Evolutionary conservation across 768 basidiomycete genomes (phyloP), one percentile per base, ranked within the genome.

Genomic region (Boletellus ananas): DNA sequence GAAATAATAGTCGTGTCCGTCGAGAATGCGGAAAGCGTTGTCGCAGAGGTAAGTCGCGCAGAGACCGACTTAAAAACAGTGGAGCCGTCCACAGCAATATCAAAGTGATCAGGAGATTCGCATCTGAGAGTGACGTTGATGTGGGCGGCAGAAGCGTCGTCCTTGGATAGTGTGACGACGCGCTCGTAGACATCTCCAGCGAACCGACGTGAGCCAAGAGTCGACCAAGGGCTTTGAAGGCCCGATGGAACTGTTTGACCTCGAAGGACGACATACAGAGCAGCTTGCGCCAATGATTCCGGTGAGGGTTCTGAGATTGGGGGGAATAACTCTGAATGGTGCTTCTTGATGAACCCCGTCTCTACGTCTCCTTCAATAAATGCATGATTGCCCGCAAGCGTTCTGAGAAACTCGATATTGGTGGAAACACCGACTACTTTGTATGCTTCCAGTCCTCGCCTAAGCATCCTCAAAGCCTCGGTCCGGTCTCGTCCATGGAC

Each of bases 341-440:
- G 85, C 81, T 90, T 92, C 92, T 80, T 78, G 58, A 97, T 94
- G 64, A 97, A 97, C 3, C 91, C 91, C 3, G 94, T 95, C 62
- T 96, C 94, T 11, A 97, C 80, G 51, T 94, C 84, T 20, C 76
- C 89, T 27, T 77, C 70, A 14, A 89, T 76, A 63, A 97, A 97
- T 2, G 86, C 79, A 35, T 76, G 58, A 62, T 95, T 86, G 1
- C 83, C 85, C 0, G 92, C 87, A 43, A 97, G 75, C 0, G 74
- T 76, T 43, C 85, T 74, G 53, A 97, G 71, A 65, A 96, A 97
- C 62, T 94, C 90, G 25, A 97, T 76, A 61, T 97, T 97, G 6
- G 94, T 95, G 11, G 88, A 81, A 12, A 94, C 85, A 16, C 94
- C 94, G 1, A 93, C 91, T 43, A 96, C 88, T 60, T 85, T 82